Evolutionary conservation across 768 basidiomycete genomes (phyloP).

Genomic region (Nevesoporus exiguus): DNA sequence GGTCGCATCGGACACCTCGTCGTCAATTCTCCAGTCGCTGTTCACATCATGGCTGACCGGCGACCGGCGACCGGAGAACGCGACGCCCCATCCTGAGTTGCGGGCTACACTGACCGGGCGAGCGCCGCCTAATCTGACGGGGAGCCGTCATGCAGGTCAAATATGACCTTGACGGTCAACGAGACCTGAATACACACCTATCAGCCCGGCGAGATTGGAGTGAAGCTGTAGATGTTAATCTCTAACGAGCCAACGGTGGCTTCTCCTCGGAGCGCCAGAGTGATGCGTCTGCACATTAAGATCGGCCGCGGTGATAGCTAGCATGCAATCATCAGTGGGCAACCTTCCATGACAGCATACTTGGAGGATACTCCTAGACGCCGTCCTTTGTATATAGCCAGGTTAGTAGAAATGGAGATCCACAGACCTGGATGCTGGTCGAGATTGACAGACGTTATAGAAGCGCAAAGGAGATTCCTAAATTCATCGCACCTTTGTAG

Average conservation of each 20-base stretch:
- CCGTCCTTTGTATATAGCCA: conserved; percentile 8
- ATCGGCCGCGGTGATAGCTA: conserved; percentile 28
- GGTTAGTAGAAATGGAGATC: conserved; percentile 14
- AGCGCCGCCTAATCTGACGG: neutral
- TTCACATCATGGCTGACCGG: conserved; percentile 5
- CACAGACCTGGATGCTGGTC: conserved; percentile 17
- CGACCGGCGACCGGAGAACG: conserved; percentile 18
- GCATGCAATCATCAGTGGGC: neutral
- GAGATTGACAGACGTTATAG: conserved; percentile 22
- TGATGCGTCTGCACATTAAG: conserved; percentile 5
- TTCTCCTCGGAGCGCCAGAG: conserved; percentile 26
- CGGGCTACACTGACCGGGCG: neutral
- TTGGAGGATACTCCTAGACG: conserved; percentile 12
- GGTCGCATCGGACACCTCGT: conserved; percentile 3
- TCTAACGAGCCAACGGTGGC: conserved; percentile 2
- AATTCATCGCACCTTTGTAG: conserved; percentile 21
- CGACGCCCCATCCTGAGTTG: conserved; percentile 12
- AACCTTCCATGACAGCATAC: conserved; percentile 13
- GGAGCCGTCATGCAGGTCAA: neutral
- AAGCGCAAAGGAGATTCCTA: conserved; percentile 15
- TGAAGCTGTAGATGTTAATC: conserved; percentile 25
- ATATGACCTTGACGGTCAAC: conserved; percentile 22
- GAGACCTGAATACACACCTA: conserved; percentile 7
- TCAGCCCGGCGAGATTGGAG: conserved; percentile 8
- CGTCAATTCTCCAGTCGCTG: conserved; percentile 5